These are phyloP conservation scores for Yarrowia osloensis DNA, from an alignment of 805 yeast genomes.

Conservation along the genomic window DNA sequence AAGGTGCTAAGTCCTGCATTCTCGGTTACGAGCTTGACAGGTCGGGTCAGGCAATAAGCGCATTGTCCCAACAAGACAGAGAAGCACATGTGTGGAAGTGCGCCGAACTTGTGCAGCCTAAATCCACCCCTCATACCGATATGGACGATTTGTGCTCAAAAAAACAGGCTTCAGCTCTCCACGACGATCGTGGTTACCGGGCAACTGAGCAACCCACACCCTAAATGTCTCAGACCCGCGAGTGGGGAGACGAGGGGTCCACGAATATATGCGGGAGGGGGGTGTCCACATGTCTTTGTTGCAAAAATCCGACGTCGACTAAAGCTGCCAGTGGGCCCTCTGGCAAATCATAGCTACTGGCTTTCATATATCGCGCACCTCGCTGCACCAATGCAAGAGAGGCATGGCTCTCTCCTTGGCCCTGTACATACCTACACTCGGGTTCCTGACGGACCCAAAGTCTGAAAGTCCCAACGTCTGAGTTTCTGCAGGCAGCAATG, in stretches of 20 bases:
- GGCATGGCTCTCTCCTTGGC: background rate
- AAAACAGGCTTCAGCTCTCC: background rate
- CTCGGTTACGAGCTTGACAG: background rate
- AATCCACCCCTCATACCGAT: background rate
- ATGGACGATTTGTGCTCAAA: background rate
- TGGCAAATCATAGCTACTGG: background rate
- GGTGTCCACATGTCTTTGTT: background rate
- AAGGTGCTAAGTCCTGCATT: background rate
- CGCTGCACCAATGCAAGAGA: background rate
- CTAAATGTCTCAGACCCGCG: background rate
- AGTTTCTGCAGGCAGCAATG: background rate
- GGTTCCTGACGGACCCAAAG: constrained; percentile 11
- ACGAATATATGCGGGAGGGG: background rate
- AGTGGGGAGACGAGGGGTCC: background rate
- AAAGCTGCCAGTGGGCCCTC: no score
- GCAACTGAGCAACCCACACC: constrained; percentile 8
- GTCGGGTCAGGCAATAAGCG: background rate
- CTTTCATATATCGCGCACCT: background rate
- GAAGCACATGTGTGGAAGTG: background rate
- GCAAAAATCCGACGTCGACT: no score
- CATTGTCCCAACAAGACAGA: background rate
- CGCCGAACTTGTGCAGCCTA: background rate
- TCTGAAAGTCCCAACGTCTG: background rate
- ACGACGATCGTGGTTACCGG: constrained; percentile 5
- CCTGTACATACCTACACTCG: constrained; percentile 1